Evolutionary conservation across 2,329 filamentous ascomycete species (phyloP), one percentile per base, ranked within the genome.

Genomic region (Alternaria arborescens): DNA sequence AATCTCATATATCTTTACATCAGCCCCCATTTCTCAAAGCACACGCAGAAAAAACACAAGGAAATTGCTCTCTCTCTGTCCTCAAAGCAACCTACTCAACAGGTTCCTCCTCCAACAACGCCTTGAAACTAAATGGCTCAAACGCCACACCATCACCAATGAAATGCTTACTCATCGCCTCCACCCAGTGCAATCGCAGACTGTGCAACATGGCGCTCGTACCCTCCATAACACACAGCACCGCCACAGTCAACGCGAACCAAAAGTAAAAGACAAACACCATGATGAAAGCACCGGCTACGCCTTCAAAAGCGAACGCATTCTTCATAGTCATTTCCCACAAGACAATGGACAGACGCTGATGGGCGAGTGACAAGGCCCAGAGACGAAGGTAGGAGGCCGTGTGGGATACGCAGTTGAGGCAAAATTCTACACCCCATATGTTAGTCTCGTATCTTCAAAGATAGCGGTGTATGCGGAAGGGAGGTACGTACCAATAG

Each of bases 351-450:
- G 93, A 97, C 62, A 99, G 89, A 86, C 98, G 95, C 80, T 99
- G 95, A 84, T 99, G 95, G 32, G 95, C 95, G 61, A 99, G 89
- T 2, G 95, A 99, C 71, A 99, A 81, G 32, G 95, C 95, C 95
- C 95, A 99, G 44, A 99, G 91, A 84, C 95, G 95, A 48, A 99
- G 91, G 81, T 99, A 99, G 1, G 95, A 99, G 5, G 95, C 95
- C 5, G 96, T 99, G 82, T 99, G 95, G 30, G 95, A 99, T 65
- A 99, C 94, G 79, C 94, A 98, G 85, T 99, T 99, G 72, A 99
- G 86, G 78, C 95, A 99, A 84, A 99, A 99, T 86, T 99, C 93
- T 93, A 69, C 4, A 5, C 11, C 0, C 1, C 0, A 7, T n/a
- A 28, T 16, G 65, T 77, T 72, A 79, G 73, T 46, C 50, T n/a